These are phyloP conservation scores for Tubosaeta sp. DNA, from an alignment of 768 basidiomycete genomes.

Conservation along the genomic window DNA sequence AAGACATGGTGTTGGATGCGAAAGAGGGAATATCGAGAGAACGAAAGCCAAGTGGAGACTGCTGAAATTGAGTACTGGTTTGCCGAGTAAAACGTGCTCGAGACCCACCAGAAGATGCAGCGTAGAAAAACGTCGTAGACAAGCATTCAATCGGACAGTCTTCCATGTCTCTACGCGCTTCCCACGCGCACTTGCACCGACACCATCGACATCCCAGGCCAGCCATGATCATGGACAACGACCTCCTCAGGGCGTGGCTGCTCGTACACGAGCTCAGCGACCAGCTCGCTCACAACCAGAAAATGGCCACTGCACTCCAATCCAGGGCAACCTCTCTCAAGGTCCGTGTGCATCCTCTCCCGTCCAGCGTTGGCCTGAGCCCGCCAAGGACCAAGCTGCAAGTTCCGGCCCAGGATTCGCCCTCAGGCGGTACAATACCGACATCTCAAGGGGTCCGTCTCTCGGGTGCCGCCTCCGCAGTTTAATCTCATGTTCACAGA, in stretches of 20 bases:
- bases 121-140: no score
- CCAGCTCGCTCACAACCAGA: constrained; percentile 79
- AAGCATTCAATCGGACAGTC: background rate
- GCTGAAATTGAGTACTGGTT: constrained; percentile 10
- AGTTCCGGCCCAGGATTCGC: constrained; percentile 71
- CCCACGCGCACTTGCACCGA: background rate
- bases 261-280: constrained; percentile 79
- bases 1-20: constrained; percentile 45
- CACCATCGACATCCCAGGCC: background rate
- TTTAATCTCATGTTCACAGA: constrained; percentile 47
- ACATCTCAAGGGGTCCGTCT: constrained; percentile 72
- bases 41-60: constrained; percentile 12
- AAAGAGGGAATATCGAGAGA: constrained; percentile 16
- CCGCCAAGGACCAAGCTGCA: constrained; percentile 63
- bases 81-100: constrained; percentile 30
- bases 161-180: background rate
- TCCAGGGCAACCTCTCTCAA: constrained; percentile 69
- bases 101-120: no score
- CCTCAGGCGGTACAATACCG: constrained; percentile 80
- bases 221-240: constrained; percentile 54
- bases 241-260: constrained; percentile 72
- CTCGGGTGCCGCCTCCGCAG: background rate
- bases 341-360: constrained; percentile 38
- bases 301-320: constrained; percentile 63
- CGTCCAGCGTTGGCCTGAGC: constrained; percentile 12